Evolutionary conservation across 768 basidiomycete species (phyloP).

Genomic region (Tylopilus rubrobrunneus): DNA sequence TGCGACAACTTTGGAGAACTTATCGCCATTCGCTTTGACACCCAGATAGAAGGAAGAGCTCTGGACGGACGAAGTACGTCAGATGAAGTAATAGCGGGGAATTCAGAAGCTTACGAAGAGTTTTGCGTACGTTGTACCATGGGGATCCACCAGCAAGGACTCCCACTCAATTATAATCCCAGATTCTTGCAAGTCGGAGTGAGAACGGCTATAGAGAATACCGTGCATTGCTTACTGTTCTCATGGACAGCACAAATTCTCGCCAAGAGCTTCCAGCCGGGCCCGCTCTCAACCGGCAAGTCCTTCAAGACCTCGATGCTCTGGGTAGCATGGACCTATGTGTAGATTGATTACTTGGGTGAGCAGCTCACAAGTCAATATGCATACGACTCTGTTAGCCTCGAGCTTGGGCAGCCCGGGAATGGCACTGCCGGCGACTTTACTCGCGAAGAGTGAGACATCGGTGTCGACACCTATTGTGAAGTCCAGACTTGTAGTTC

Average conservation of each 20-base stretch:
- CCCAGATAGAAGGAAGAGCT: slow-evolving; percentile 68
- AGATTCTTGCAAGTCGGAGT: slow-evolving; percentile 44
- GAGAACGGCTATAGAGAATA: neutral
- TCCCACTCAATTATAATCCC: slow-evolving; percentile 73
- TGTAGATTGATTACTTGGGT: neutral
- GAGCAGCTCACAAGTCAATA: neutral
- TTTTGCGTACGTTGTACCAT: slow-evolving; percentile 56
- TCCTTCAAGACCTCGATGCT: slow-evolving; percentile 76
- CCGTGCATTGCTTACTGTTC: slow-evolving; percentile 56
- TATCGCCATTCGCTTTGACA: slow-evolving; percentile 57
- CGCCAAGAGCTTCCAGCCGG: slow-evolving; percentile 72
- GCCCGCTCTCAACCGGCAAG: slow-evolving; percentile 70
- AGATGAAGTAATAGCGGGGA: neutral
- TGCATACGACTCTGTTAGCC: slow-evolving; percentile 63
- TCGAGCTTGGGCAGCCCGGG: slow-evolving; percentile 71
- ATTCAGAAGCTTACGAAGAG: slow-evolving; percentile 46
- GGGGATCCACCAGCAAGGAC: slow-evolving; percentile 56
- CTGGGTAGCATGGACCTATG: slow-evolving; percentile 74
- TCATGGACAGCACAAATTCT: slow-evolving; percentile 70
- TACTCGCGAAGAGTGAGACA: slow-evolving; percentile 63
- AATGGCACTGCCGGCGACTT: slow-evolving; percentile 34
- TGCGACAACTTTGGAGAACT: slow-evolving; percentile 60
- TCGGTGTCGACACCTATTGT: slow-evolving; percentile 53
- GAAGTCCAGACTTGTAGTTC: neutral
- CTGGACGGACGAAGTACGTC: slow-evolving; percentile 27